Evolutionary conservation across 208 protist species (phyloP).

Genomic region (Acanthamoeba culbertsoni): DNA sequence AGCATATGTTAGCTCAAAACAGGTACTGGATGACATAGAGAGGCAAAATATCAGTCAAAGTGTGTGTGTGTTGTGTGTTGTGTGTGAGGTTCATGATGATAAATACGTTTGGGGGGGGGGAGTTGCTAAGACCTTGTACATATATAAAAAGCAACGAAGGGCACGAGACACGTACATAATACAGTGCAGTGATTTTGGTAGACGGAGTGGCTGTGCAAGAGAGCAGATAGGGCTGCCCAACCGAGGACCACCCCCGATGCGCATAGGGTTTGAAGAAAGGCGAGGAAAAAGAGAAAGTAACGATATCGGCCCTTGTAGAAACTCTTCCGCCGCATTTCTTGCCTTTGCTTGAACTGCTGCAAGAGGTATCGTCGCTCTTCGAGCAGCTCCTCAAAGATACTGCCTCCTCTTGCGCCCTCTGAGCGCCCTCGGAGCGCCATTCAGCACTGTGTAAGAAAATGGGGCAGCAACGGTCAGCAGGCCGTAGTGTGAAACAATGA

Average conservation of each 20-base stretch:
- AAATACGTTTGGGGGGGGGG: not conserved
- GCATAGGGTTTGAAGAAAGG: not conserved
- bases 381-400: not conserved
- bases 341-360: not conserved
- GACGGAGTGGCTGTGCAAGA: not conserved
- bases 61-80: too few relatives aligned
- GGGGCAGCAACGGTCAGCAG: too few relatives aligned
- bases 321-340: not conserved
- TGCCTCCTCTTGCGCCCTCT: not conserved
- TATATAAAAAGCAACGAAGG: too few relatives aligned
- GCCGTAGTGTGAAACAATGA: too few relatives aligned
- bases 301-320: conserved; percentile 10
- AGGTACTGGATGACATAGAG: too few relatives aligned
- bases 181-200: not conserved
- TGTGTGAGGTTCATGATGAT: too few relatives aligned
- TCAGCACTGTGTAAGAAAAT: too few relatives aligned
- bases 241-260: not conserved
- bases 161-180: not conserved
- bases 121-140: not conserved
- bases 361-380: not conserved
- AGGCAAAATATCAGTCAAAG: too few relatives aligned
- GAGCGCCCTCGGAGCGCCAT: not conserved
- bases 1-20: too few relatives aligned
- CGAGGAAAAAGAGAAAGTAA: not conserved
- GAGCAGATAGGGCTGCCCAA: not conserved